A percentile compares a stretch with the other conserved stretches of the same genome.
Conservation (phyloP, 495 filamentous ascomycete species). For the Diplogelasinospora grovesii region DNA sequence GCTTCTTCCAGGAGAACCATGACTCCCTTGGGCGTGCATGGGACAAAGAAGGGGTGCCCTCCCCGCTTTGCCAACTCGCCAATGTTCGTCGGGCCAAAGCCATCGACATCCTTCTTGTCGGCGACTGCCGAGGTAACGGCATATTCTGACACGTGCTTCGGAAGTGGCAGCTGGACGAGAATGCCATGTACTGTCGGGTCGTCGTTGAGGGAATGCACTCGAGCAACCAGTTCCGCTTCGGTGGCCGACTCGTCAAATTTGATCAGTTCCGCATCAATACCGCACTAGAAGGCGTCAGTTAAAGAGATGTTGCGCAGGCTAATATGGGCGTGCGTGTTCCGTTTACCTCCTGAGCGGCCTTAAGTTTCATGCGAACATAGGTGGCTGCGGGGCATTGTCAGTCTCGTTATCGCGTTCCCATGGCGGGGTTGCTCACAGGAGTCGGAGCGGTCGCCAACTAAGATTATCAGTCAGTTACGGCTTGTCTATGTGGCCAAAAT, state of each 20-base stretch:
- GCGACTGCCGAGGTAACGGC: constrained; percentile 81
- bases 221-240: constrained; percentile 77
- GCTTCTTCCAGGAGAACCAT: constrained; percentile 85
- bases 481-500: neutral
- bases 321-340: no score
- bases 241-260: constrained; percentile 75
- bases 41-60: constrained; percentile 77
- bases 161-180: constrained; percentile 87
- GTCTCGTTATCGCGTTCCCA: neutral
- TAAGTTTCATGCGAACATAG: constrained; percentile 99
- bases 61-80: constrained; percentile 94
- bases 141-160: constrained; percentile 82
- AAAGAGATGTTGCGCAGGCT: constrained; percentile 1
- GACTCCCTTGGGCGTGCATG: constrained; percentile 94
- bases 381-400: constrained; percentile 54
- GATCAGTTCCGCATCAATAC: constrained; percentile 79
- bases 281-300: constrained; percentile 50
- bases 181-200: constrained; percentile 85
- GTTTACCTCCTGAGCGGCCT: constrained; percentile 84
- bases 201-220: constrained; percentile 77
- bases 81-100: constrained; percentile 88
- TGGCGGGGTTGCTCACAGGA: constrained; percentile 59
- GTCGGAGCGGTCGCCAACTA: constrained; percentile 84
- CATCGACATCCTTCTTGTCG: constrained; percentile 95
- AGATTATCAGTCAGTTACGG: no score